A percentile compares a stretch with the other conserved stretches of the same genome.
Conservation (phyloP, 1,284 basidiomycete genomes). For the Macrocystidia cucumis region DNA sequence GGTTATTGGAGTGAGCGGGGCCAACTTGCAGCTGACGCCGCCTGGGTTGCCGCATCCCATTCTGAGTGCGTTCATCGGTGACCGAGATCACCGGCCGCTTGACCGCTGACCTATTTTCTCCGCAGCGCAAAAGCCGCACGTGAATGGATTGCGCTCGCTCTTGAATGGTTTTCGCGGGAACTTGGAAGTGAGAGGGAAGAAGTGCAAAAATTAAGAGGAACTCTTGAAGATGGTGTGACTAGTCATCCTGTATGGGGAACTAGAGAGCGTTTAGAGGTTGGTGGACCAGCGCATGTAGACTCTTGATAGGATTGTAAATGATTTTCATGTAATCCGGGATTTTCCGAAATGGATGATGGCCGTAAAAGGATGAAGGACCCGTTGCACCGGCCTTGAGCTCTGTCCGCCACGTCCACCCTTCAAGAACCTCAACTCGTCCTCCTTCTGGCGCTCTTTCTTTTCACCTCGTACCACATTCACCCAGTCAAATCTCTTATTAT, state of each 20-base stretch:
- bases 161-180: conserved; percentile 47
- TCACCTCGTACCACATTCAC: conserved; percentile 10
- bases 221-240: conserved; percentile 27
- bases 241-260: conserved; percentile 43
- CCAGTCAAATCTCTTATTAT: conserved; percentile 7
- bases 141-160: conserved; percentile 41
- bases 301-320: no score
- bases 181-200: conserved; percentile 45
- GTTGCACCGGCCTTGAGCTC: no score
- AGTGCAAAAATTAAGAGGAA: conserved; percentile 26
- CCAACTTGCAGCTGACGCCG: conserved; percentile 50
- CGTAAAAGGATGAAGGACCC: not conserved
- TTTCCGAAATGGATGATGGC: not conserved
- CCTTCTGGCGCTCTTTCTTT: conserved; percentile 13
- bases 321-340: no score
- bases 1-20: conserved; percentile 59
- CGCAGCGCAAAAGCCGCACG: conserved; percentile 32
- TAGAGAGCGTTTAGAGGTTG: conserved; percentile 26
- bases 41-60: conserved; percentile 50
- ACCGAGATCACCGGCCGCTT: not conserved
- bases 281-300: no score
- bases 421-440: conserved; percentile 17
- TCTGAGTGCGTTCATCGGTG: conserved; percentile 38
- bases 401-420: conserved; percentile 20
- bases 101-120: conserved; percentile 2